Percentiles rank a stretch among this genome's conserved stretches.
These are phyloP conservation scores for Pyricularia pennisetigena DNA, from an alignment of 2,329 filamentous ascomycete genomes.

Conservation along the genomic window DNA sequence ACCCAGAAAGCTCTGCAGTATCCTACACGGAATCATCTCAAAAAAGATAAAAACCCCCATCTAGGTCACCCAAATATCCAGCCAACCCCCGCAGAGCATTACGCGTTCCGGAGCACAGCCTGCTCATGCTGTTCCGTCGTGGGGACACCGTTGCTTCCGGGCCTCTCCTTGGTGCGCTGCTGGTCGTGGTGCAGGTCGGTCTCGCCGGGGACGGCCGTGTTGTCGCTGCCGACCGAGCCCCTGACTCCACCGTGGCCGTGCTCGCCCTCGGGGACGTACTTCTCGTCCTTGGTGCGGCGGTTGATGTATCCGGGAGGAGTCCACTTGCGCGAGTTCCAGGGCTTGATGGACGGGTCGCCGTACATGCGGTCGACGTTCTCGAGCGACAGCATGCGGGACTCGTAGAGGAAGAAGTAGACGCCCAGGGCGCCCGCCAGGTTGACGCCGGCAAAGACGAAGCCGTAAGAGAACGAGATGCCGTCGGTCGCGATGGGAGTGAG, in stretches of 20 bases:
- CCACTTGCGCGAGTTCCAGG: constrained; percentile 4
- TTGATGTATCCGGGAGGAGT: constrained; percentile 4
- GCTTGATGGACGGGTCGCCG: constrained; percentile 28
- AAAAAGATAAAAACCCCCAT: no score
- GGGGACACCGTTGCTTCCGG: background rate
- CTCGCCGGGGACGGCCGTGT: background rate
- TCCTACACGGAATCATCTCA: background rate
- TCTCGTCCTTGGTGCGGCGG: background rate
- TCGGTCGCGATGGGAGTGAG: constrained; percentile 3
- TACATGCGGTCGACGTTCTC: constrained; percentile 80
- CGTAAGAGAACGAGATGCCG: constrained; percentile 3
- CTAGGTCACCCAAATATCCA: background rate
- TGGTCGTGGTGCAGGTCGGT: background rate
- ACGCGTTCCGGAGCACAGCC: background rate
- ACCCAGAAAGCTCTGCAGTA: background rate
- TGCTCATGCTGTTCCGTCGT: background rate
- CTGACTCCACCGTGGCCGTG: background rate
- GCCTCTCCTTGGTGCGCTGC: background rate
- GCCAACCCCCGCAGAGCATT: background rate
- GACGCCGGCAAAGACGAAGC: constrained; percentile 4
- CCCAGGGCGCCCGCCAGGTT: constrained; percentile 18
- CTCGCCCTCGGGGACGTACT: background rate
- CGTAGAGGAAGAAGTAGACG: constrained; percentile 68
- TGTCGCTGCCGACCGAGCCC: background rate
- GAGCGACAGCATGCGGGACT: constrained; percentile 74